A percentile compares a stretch with the other conserved stretches of the same genome.
Conservation (phyloP, 352 stramenopile species). For the Thalassiosira mediterranea region DNA sequence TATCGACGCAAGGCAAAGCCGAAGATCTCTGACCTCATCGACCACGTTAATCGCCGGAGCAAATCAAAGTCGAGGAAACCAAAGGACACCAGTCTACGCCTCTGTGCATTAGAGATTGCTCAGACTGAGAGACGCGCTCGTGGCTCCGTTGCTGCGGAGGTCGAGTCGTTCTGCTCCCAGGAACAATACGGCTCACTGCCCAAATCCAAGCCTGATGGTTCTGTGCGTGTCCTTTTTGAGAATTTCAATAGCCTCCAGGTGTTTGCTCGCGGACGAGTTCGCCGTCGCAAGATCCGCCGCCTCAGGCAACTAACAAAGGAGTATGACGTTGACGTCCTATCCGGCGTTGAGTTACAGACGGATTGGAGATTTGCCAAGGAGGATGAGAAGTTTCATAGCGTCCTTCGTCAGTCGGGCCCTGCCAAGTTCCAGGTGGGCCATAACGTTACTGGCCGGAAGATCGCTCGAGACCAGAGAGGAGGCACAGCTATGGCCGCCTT, state of each 20-base stretch:
- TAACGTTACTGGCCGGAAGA: constrained; percentile 14
- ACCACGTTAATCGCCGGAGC: background rate
- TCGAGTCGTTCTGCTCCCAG: background rate
- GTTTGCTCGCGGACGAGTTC: background rate
- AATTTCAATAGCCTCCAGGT: constrained; percentile 20
- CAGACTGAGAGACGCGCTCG: background rate
- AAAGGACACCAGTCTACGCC: background rate
- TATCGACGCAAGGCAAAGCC: background rate
- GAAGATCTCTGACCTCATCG: background rate
- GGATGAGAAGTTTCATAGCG: constrained; percentile 1
- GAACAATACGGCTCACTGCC: constrained; percentile 5
- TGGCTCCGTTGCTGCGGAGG: background rate
- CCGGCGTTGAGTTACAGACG: constrained; percentile 12
- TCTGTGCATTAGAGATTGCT: background rate
- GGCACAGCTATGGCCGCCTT: background rate
- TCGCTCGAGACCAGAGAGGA: constrained; percentile 2
- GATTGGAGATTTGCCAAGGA: constrained; percentile 15
- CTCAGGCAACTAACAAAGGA: constrained; percentile 7
- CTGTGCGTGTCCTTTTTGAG: constrained; percentile 6
- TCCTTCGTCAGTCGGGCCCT: background rate
- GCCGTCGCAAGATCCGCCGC: constrained; percentile 11
- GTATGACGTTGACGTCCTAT: constrained; percentile 10
- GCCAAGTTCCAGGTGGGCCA: background rate
- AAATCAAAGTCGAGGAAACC: background rate
- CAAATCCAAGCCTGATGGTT: constrained; percentile 1